Conservation (phyloP, 2,329 filamentous ascomycete species). For the Fusarium goolgardi region DNA sequence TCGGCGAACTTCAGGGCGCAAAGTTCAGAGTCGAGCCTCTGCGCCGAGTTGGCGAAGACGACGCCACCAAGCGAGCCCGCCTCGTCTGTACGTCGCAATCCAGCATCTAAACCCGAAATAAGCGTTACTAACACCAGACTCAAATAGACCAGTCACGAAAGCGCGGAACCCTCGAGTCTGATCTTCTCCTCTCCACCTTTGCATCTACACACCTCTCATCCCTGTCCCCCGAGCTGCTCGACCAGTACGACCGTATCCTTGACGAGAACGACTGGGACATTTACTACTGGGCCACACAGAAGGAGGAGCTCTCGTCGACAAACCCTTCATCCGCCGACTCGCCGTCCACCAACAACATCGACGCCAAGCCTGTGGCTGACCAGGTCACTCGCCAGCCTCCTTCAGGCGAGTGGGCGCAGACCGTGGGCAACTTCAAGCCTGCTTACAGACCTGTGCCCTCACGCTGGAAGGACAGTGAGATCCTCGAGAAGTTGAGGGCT, state of each 20-base stretch:
- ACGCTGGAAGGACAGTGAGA: slow-evolving; percentile 86
- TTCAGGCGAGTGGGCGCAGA: slow-evolving; percentile 93
- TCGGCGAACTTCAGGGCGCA: slow-evolving; percentile 89
- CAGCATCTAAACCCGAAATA: neutral
- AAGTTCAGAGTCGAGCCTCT: slow-evolving; percentile 92
- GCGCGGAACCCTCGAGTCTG: slow-evolving; percentile 93
- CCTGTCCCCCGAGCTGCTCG: slow-evolving; percentile 79
- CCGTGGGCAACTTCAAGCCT: slow-evolving; percentile 91
- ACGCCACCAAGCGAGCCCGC: slow-evolving; percentile 86
- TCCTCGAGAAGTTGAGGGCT: slow-evolving; percentile 78
- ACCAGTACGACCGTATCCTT: slow-evolving; percentile 90
- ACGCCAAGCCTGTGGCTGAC: slow-evolving; percentile 45
- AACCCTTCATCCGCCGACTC: slow-evolving; percentile 48
- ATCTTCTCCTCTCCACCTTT: slow-evolving; percentile 96
- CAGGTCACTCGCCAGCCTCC: slow-evolving; percentile 53
- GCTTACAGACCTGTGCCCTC: slow-evolving; percentile 90
- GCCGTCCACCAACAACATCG: slow-evolving; percentile 24
- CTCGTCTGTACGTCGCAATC: slow-evolving; percentile 68
- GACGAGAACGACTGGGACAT: slow-evolving; percentile 99
- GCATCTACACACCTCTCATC: slow-evolving; percentile 79
- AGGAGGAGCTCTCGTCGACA: slow-evolving; percentile 63
- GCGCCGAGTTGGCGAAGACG: slow-evolving; percentile 83
- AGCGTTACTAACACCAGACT: slow-evolving; percentile 1
- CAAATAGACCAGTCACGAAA: slow-evolving; percentile 87
- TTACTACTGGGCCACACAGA: slow-evolving; percentile 99